Percentiles rank a stretch among this genome's conserved stretches.
Conservation (phyloP, 768 basidiomycete genomes). For the Pleurotus citrinopileatus region DNA sequence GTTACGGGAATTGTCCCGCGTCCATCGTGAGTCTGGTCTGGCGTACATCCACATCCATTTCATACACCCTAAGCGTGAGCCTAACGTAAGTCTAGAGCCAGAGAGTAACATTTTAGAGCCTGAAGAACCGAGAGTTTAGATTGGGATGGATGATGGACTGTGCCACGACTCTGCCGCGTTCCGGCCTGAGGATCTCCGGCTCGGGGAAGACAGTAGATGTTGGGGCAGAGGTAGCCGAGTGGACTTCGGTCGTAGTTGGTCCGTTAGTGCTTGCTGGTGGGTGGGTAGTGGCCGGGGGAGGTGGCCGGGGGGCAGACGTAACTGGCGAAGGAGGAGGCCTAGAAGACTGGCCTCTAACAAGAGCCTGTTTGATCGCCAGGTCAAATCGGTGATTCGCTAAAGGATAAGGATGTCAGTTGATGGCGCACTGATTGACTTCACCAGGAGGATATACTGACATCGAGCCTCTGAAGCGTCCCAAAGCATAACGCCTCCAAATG, state of each 20-base stretch:
- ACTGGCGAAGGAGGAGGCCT: conserved; percentile 13
- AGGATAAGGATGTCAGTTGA: background rate
- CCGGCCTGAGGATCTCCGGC: conserved; percentile 3
- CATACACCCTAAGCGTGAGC: too few relatives aligned
- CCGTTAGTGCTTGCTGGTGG: background rate
- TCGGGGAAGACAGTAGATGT: conserved; percentile 2
- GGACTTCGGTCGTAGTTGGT: conserved; percentile 9
- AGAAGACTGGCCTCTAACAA: conserved; percentile 24
- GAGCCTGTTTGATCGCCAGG: conserved; percentile 44
- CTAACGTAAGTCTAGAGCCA: background rate
- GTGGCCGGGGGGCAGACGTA: conserved; percentile 12
- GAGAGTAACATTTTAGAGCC: background rate
- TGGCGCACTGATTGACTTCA: conserved; percentile 17
- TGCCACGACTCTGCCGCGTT: background rate
- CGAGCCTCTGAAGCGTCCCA: conserved; percentile 41
- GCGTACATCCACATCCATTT: too few relatives aligned
- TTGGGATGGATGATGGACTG: conserved; percentile 7
- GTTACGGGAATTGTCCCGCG: too few relatives aligned
- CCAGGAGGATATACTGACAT: conserved; percentile 39
- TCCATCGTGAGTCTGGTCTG: too few relatives aligned
- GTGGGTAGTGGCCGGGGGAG: conserved; percentile 10
- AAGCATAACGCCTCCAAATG: conserved; percentile 57
- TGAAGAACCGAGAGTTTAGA: conserved; percentile 8
- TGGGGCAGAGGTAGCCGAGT: conserved; percentile 5
- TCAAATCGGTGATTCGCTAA: conserved; percentile 48